Conservation (phyloP, 2,329 filamentous ascomycete species). For the Paraphoma chrysanthemicola region DNA sequence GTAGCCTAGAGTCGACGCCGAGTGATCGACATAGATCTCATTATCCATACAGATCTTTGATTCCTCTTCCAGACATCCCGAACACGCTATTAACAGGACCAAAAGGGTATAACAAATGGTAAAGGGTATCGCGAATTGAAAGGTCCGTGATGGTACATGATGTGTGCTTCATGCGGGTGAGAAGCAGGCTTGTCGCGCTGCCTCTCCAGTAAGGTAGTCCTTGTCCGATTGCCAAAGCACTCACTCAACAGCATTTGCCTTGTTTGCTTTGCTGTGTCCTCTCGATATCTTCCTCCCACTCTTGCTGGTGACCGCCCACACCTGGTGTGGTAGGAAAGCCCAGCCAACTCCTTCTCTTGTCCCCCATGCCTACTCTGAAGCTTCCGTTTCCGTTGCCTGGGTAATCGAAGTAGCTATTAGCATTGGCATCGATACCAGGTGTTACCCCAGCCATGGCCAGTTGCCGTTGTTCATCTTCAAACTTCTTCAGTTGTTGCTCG, state of each 20-base stretch:
- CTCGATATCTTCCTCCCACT: conserved; percentile 44
- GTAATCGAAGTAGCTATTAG: conserved; percentile 58
- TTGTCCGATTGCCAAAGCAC: background rate
- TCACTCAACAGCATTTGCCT: conserved; percentile 43
- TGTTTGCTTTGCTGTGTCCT: conserved; percentile 40
- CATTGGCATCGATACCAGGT: conserved; percentile 47
- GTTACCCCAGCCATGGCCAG: conserved; percentile 53
- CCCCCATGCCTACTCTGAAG: conserved; percentile 64
- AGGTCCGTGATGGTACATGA: background rate
- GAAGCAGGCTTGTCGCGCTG: background rate
- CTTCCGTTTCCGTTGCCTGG: conserved; percentile 60
- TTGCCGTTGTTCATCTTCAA: conserved; percentile 58
- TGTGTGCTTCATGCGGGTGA: background rate
- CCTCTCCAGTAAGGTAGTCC: background rate
- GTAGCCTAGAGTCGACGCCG: too few relatives aligned
- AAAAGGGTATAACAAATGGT: conserved; percentile 13
- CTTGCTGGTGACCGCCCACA: conserved; percentile 34
- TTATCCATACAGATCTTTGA: too few relatives aligned
- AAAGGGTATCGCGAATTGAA: conserved; percentile 25
- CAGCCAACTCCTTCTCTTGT: conserved; percentile 72
- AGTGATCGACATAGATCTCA: too few relatives aligned
- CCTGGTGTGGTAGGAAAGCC: conserved; percentile 61
- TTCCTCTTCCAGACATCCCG: too few relatives aligned
- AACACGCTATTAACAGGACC: too few relatives aligned
- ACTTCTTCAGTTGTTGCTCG: conserved; percentile 70